A percentile compares a stretch with the other conserved stretches of the same genome.
Evolutionary conservation across 257 asterid genomes (phyloP).

Genomic region (Nicotiana noctiflora): DNA sequence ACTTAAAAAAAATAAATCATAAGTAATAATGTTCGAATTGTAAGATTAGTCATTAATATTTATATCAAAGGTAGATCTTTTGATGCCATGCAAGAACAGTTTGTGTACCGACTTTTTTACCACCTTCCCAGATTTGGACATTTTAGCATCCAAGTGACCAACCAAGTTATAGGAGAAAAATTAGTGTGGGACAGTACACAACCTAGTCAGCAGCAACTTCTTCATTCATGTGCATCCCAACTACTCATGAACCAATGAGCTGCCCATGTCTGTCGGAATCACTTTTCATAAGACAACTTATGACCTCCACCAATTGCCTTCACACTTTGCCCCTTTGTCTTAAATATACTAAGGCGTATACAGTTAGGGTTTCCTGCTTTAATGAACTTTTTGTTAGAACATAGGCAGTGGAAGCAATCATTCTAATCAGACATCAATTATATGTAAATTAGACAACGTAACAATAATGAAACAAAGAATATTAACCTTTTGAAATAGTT

Average conservation of each 20-base stretch:
- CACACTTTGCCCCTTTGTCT: not conserved
- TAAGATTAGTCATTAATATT: no score
- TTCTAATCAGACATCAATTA: no score
- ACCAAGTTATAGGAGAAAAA: constrained; percentile 21
- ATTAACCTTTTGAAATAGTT: no score
- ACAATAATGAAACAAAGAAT: no score
- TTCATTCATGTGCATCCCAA: constrained; percentile 42
- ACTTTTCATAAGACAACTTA: constrained; percentile 13
- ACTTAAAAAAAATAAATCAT: no score
- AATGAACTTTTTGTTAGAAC: not conserved
- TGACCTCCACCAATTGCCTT: constrained; percentile 8
- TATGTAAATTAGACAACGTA: no score
- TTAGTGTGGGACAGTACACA: constrained; percentile 15
- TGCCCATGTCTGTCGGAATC: constrained; percentile 22
- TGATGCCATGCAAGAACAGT: no score
- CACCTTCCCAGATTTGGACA: not conserved
- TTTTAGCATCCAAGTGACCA: constrained; percentile 28
- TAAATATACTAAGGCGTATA: not conserved
- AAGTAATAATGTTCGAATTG: no score
- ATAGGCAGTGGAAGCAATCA: no score
- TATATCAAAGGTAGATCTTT: no score
- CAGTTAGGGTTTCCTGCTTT: not conserved
- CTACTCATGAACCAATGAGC: constrained; percentile 25
- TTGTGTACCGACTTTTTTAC: no score
- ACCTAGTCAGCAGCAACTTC: constrained; percentile 33